Base-by-base conservation (phyloP, 192 early-diverging fungal species). In the Coemansia sp. region DNA sequence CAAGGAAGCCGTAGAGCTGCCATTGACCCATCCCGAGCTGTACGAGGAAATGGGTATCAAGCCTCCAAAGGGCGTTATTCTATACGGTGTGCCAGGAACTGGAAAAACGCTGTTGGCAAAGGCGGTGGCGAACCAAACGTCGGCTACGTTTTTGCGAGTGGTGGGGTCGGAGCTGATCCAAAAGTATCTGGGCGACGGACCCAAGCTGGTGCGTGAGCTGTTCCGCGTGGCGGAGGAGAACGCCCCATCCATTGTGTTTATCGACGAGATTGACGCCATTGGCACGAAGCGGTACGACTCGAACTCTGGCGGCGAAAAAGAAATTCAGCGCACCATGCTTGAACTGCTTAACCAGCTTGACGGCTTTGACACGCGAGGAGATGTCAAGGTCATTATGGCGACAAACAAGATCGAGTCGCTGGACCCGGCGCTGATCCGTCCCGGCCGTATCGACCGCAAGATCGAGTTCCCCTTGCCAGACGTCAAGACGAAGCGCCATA, bases 351-450 rank as follows among this genome's bases (percentile, higher is more conserved):
- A 95, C 72, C 97, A 99, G 74, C 84, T 99, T 62, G 97, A 99
- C 68, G 97, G 97, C 5, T 99, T 99, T 77, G 97, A 98, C 66
- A 92, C 91, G 19, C 83, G 89, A 54, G 89, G 93, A 47, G 94
- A 98, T 70, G 94, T 99, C 69, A 99, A 99, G 84, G 97, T 98
- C 19, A 95, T 99, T 65, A 98, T 98, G 96, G 97, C 97, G 4
- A 99, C 97, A 15, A 99, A 99, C 83, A 88, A 92, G 63, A 94
- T 94, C 58, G 97, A 99, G 63, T 89, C 91, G n/a, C 72, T 99
- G 38, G 97, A 99, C 69, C 96, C 97, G 4, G 97, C 97, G 0
- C 82, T 99, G 68, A 93, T 99, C 68, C 92, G 97, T 61, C 96
- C 97, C 8, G 86, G 94, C 41, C 95, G 97, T 83, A 94, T 99